These are phyloP conservation scores for Stentor roeselii DNA, from an alignment of 73 alveolate species.

Conservation along the genomic window DNA sequence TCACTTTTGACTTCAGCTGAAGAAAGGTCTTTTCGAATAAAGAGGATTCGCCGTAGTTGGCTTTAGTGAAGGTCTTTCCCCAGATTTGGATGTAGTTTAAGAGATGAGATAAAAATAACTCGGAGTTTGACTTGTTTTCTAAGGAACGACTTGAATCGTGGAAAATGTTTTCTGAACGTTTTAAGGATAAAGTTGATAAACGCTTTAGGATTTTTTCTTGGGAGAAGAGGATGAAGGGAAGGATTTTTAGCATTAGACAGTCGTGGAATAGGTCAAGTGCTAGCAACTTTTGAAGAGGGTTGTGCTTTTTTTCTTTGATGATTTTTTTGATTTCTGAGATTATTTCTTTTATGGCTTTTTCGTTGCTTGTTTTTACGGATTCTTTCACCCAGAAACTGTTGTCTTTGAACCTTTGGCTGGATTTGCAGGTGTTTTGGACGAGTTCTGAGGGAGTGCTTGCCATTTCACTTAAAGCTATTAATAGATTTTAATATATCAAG, in stretches of 20 bases:
- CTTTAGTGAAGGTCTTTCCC: not conserved
- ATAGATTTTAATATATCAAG: too few species aligned
- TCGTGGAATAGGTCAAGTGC: not conserved
- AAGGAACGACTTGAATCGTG: not conserved
- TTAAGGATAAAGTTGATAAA: not conserved
- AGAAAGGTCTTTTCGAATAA: too few species aligned
- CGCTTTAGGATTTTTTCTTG: not conserved
- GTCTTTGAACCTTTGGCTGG: too few species aligned
- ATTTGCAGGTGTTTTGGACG: too few species aligned
- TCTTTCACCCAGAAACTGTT: too few species aligned
- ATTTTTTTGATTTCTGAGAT: not conserved
- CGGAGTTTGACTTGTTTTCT: not conserved
- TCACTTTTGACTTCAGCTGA: not conserved
- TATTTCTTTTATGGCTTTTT: not conserved
- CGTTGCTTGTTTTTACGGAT: not conserved
- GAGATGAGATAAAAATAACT: too few species aligned
- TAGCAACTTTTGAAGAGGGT: not conserved
- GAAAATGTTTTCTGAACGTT: not conserved
- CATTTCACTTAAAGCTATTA: too few species aligned
- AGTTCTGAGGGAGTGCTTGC: too few species aligned
- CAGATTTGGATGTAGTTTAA: not conserved
- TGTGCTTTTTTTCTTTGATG: not conserved
- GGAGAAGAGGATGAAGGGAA: not conserved
- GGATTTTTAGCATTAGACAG: not conserved
- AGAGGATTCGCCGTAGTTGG: not conserved